phyloP scores from a whole-genome alignment of 2,329 filamentous ascomycete species.

The Pyrenochaeta sp. region DNA sequence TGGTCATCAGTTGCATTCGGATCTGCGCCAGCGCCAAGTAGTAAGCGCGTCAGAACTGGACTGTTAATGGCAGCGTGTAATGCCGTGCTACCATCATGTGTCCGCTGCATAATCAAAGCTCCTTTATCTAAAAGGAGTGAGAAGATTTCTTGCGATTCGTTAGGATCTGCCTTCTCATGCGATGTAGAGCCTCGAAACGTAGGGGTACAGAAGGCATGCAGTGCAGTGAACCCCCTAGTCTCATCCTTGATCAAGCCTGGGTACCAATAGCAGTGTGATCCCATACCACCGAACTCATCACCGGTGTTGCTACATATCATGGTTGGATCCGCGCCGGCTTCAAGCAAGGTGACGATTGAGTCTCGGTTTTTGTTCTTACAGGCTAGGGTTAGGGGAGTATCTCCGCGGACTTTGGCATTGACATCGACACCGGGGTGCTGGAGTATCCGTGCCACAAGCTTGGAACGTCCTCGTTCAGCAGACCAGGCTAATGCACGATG shows the following conservation, averaged over 20 bases:
- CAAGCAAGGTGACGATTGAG: slow-evolving; percentile 12
- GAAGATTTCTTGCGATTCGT: not conserved
- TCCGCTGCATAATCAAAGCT: not conserved
- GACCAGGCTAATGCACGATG: slow-evolving; percentile 42
- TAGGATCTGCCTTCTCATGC: not conserved
- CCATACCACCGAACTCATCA: not conserved
- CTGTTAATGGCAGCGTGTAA: not conserved
- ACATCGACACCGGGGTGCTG: slow-evolving; percentile 43
- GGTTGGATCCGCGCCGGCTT: slow-evolving; percentile 16
- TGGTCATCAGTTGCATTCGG: slow-evolving; percentile 1
- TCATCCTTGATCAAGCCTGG: not conserved
- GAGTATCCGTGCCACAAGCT: slow-evolving; percentile 40
- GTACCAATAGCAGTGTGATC: not conserved
- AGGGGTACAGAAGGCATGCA: not conserved
- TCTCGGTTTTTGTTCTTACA: slow-evolving; percentile 8
- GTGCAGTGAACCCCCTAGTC: not conserved
- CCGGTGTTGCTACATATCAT: not conserved
- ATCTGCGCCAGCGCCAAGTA: slow-evolving; percentile 19
- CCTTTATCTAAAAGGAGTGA: not conserved
- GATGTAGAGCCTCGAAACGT: not conserved
- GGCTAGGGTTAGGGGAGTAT: slow-evolving; percentile 30
- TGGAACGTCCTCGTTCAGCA: slow-evolving; percentile 13
- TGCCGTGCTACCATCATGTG: not conserved
- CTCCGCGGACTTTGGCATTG: slow-evolving; percentile 29
- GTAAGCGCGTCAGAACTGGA: not conserved